A percentile compares a stretch with the other conserved stretches of the same genome.
phyloP scores from a whole-genome alignment of 2,329 filamentous ascomycete species.

The Leptosphaerulina australis region DNA sequence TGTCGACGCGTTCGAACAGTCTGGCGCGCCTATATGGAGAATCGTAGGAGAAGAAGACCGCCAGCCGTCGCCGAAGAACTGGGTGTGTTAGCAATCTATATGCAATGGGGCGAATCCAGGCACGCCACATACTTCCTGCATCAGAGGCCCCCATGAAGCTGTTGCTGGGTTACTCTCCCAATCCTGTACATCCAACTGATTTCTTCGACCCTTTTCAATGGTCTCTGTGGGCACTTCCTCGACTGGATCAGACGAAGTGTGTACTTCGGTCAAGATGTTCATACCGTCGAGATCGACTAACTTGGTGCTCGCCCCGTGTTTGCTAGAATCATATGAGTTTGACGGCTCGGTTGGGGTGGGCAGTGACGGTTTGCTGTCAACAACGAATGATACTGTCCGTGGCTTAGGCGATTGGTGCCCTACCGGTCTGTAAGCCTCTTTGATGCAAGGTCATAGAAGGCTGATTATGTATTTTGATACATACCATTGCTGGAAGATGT shows the following conservation, averaged over 20 bases:
- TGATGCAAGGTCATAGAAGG: slow-evolving; percentile 5
- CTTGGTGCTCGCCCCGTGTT: slow-evolving; percentile 7
- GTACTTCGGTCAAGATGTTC: slow-evolving; percentile 30
- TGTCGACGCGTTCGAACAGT: not conserved
- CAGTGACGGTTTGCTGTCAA: slow-evolving; percentile 23
- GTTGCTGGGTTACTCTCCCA: slow-evolving; percentile 28
- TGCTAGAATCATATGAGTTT: slow-evolving; percentile 24
- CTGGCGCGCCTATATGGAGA: slow-evolving; percentile 37
- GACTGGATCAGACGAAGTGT: slow-evolving; percentile 17
- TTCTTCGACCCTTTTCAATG: slow-evolving; percentile 14
- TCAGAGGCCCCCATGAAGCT: slow-evolving; percentile 37
- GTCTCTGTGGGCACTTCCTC: slow-evolving; percentile 20
- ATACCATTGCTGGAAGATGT: slow-evolving; percentile 34
- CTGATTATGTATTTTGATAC: slow-evolving; percentile 13
- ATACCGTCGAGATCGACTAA: slow-evolving; percentile 44
- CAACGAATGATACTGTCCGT: slow-evolving; percentile 23
- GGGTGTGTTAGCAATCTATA: slow-evolving; percentile 1
- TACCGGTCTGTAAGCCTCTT: slow-evolving; percentile 35
- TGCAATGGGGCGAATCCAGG: too few species aligned
- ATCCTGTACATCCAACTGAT: slow-evolving; percentile 23
- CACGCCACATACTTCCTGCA: slow-evolving; percentile 31
- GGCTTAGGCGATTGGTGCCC: slow-evolving; percentile 33
- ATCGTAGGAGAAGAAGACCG: slow-evolving; percentile 38
- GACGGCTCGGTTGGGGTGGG: slow-evolving; percentile 18
- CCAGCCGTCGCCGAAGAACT: slow-evolving; percentile 42